phyloP scores from a whole-genome alignment of 2,329 filamentous ascomycete species.

The Amesomyces nigricolor region DNA sequence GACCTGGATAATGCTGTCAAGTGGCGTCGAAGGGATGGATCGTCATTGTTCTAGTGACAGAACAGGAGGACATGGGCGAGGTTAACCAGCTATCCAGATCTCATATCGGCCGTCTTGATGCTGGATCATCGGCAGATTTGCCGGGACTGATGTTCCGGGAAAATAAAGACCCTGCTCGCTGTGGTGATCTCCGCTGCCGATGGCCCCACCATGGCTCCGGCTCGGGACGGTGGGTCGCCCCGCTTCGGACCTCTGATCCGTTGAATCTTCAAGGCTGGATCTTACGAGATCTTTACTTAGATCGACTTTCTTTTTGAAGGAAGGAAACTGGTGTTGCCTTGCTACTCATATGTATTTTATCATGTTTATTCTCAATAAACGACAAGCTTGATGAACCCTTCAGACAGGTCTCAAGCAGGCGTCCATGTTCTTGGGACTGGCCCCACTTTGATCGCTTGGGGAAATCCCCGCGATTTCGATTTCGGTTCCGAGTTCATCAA shows the following conservation, averaged over 20 bases:
- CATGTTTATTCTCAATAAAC: too few species aligned
- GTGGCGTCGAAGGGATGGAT: slow-evolving; percentile 1
- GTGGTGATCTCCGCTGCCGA: slow-evolving; percentile 4
- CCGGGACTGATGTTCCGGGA: slow-evolving; percentile 23
- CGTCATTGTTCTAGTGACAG: background rate
- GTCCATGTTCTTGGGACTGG: too few species aligned
- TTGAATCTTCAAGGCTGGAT: background rate
- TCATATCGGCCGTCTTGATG: slow-evolving; percentile 1
- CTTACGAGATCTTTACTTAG: too few species aligned
- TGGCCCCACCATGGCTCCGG: background rate
- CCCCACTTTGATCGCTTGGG: too few species aligned
- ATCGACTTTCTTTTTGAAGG: too few species aligned
- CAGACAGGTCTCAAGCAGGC: too few species aligned
- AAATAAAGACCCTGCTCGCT: slow-evolving; percentile 27
- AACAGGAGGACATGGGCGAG: background rate
- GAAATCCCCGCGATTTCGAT: too few species aligned
- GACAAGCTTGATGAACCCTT: too few species aligned
- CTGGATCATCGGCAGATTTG: slow-evolving; percentile 23
- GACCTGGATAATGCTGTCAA: background rate
- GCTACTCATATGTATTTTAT: too few species aligned
- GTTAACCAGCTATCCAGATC: slow-evolving; percentile 13
- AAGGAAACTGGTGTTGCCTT: too few species aligned
- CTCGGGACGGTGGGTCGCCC: slow-evolving; percentile 1
- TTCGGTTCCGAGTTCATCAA: too few species aligned
- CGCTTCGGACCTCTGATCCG: background rate